A percentile compares a stretch with the other conserved stretches of the same genome.
Evolutionary conservation across 768 basidiomycete genomes (phyloP).

Genomic region (Pisolithus sp.): DNA sequence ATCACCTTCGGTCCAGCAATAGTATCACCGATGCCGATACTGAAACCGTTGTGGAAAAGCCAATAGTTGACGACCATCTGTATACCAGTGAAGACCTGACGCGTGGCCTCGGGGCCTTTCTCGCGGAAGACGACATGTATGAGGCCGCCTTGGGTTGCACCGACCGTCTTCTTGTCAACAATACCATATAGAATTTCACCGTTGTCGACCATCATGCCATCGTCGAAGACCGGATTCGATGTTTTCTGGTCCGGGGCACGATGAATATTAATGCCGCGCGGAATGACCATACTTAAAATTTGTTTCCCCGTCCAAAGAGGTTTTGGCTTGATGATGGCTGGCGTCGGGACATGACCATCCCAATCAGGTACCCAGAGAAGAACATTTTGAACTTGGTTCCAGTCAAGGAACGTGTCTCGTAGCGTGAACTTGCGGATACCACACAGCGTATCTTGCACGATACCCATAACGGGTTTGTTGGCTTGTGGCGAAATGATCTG

Average conservation of each 20-base stretch:
- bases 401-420: constrained; percentile 92
- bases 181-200: constrained; percentile 94
- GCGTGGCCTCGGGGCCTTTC: constrained; percentile 88
- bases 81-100: constrained; percentile 85
- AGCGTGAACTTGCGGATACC: constrained; percentile 97
- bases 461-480: constrained; percentile 99
- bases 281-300: constrained; percentile 85
- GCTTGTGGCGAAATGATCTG: constrained; percentile 99
- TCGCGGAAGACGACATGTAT: constrained; percentile 97
- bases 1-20: constrained; percentile 90
- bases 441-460: constrained; percentile 97
- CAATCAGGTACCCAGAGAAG: constrained; percentile 97
- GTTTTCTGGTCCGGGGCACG: constrained; percentile 76
- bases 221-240: constrained; percentile 79
- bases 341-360: constrained; percentile 90
- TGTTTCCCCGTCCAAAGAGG: constrained; percentile 99
- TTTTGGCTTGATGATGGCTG: constrained; percentile 93
- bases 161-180: constrained; percentile 99
- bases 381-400: constrained; percentile 95
- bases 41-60: constrained; percentile 98
- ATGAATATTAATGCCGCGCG: constrained; percentile 90
- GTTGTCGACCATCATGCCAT: constrained; percentile 94
- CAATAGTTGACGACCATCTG: constrained; percentile 97
- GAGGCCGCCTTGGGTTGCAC: constrained; percentile 89
- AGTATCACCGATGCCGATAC: constrained; percentile 98